These are phyloP conservation scores for Rhizopogon vinicolor DNA, from an alignment of 768 basidiomycete genomes.

Conservation along the genomic window DNA sequence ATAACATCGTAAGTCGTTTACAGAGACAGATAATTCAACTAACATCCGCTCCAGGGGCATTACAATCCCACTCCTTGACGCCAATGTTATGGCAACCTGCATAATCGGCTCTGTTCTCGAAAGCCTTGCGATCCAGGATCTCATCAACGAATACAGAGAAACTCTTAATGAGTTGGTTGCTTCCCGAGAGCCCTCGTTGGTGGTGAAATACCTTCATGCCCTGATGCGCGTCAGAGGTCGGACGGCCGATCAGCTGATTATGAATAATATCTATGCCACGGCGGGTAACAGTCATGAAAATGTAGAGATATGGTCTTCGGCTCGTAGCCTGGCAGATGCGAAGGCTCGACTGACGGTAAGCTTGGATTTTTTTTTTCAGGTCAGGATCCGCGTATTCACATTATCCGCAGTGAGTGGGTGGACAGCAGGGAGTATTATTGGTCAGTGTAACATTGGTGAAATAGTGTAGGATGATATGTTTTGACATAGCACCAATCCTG, in stretches of 20 bases:
- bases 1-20: not conserved
- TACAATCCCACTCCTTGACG: not conserved
- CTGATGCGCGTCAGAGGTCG: not conserved
- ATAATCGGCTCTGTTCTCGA: not conserved
- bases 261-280: not conserved
- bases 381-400: not conserved
- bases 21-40: not conserved
- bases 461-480: too few species aligned
- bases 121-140: not conserved
- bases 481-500: not conserved
- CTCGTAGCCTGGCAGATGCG: constrained; percentile 1
- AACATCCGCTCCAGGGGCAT: not conserved
- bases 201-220: not conserved
- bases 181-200: not conserved
- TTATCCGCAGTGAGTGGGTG: not conserved
- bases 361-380: not conserved
- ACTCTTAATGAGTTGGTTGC: not conserved
- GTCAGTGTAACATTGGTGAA: too few species aligned
- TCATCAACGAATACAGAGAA: not conserved
- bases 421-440: too few species aligned
- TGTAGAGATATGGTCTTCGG: not conserved
- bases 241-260: not conserved
- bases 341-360: not conserved
- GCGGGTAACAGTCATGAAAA: not conserved
- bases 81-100: not conserved